Percentiles rank a stretch among this genome's conserved stretches.
These are phyloP conservation scores for Neonectria hederae DNA, from an alignment of 2,329 filamentous ascomycete species.

Conservation along the genomic window DNA sequence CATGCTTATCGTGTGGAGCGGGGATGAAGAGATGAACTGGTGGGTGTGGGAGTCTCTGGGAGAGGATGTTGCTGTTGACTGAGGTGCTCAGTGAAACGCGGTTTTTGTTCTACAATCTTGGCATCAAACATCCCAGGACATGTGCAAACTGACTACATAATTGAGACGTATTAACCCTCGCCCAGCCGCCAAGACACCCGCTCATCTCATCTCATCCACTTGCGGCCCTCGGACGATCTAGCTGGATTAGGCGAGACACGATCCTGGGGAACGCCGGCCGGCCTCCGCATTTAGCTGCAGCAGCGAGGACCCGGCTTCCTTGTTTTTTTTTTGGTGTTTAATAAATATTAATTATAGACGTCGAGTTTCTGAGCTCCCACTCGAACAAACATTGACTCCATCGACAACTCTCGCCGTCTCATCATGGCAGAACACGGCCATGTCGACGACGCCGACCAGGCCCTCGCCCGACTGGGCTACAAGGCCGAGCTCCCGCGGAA, in stretches of 20 bases:
- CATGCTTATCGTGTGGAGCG: constrained; percentile 19
- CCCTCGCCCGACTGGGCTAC: constrained; percentile 59
- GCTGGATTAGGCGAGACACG: neutral
- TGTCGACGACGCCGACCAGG: constrained; percentile 50
- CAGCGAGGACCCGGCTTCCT: constrained; percentile 9
- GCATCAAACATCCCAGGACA: neutral
- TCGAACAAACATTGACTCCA: too few species aligned
- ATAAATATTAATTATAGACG: too few species aligned
- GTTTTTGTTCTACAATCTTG: neutral
- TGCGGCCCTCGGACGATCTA: constrained; percentile 21
- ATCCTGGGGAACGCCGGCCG: constrained; percentile 23
- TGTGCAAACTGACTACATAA: too few species aligned
- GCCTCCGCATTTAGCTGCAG: constrained; percentile 15
- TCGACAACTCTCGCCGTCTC: neutral
- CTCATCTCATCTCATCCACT: neutral
- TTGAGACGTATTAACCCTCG: neutral
- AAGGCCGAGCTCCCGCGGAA: constrained; percentile 60
- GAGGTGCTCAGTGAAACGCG: neutral
- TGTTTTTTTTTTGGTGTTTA: neutral
- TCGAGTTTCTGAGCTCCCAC: too few species aligned
- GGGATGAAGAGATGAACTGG: constrained; percentile 3
- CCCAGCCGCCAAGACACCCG: neutral
- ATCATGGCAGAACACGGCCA: constrained; percentile 26
- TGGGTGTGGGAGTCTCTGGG: neutral
- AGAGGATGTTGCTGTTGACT: neutral